Conservation (phyloP, 805 yeast genomes). For the Nakazawaea pomicola region DNA sequence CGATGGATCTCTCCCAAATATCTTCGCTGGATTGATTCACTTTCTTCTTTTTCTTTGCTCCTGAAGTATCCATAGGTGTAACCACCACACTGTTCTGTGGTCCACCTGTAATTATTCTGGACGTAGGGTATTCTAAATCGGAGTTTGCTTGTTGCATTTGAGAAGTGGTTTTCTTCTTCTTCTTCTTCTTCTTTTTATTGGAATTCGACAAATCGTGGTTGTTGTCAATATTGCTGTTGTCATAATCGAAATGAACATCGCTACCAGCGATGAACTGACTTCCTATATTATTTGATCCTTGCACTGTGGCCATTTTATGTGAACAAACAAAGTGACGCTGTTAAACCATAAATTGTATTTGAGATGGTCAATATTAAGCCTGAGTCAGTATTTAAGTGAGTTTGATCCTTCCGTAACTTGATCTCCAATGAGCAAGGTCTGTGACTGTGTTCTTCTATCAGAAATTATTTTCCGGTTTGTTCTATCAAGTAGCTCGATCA, state of each 20-base stretch:
- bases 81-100: constrained; percentile 70
- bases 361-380: too few relatives aligned
- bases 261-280: constrained; percentile 24
- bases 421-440: too few relatives aligned
- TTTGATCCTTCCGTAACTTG: too few relatives aligned
- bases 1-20: constrained; percentile 44
- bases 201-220: constrained; percentile 7
- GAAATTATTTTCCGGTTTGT: too few relatives aligned
- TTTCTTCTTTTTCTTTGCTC: constrained; percentile 4
- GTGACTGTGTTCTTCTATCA: too few relatives aligned
- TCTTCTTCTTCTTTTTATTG: constrained; percentile 17
- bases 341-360: background rate
- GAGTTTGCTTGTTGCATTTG: constrained; percentile 50
- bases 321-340: background rate
- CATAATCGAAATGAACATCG: constrained; percentile 25
- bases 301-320: constrained; percentile 2
- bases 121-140: constrained; percentile 62
- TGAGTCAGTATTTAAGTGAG: too few relatives aligned
- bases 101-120: constrained; percentile 65
- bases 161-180: constrained; percentile 12
- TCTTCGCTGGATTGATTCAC: constrained; percentile 12
- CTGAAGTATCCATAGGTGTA: constrained; percentile 35
- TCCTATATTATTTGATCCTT: constrained; percentile 11
- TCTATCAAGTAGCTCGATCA: too few relatives aligned
- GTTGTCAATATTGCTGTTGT: background rate